Evolutionary conservation across 2,329 filamentous ascomycete genomes (phyloP).

Genomic region (Colletotrichum sp.): DNA sequence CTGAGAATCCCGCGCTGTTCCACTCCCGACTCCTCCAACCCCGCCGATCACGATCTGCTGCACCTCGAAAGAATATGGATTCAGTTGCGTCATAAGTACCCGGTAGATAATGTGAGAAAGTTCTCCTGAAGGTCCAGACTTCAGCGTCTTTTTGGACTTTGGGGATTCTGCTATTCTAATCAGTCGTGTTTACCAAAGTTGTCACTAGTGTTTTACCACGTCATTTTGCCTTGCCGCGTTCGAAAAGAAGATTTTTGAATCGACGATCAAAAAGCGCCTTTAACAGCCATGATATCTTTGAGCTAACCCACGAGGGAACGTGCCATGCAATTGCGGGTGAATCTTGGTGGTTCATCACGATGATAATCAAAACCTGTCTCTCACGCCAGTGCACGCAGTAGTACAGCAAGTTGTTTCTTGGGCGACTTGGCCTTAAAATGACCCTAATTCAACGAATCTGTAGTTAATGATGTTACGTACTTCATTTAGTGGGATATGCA

Average conservation of each 20-base stretch:
- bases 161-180: not conserved
- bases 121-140: not conserved
- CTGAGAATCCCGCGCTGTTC: not conserved
- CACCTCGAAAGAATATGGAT: not conserved
- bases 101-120: not conserved
- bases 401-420: rapidly evolving
- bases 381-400: not conserved
- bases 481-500: not conserved
- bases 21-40: not conserved
- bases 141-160: not conserved
- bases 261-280: not conserved
- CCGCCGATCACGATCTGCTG: not conserved
- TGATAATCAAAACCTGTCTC: not conserved
- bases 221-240: not conserved
- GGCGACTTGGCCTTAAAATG: not conserved
- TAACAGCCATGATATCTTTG: rapidly evolving
- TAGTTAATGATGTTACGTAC: not conserved
- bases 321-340: not conserved
- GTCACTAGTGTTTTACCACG: not conserved
- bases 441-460: not conserved
- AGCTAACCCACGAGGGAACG: rapidly evolving
- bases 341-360: not conserved
- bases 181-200: not conserved
- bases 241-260: not conserved
- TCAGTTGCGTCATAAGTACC: not conserved